These are phyloP conservation scores for Endocladia muricata DNA, from an alignment of 31 red algal genomes.

Conservation along the genomic window DNA sequence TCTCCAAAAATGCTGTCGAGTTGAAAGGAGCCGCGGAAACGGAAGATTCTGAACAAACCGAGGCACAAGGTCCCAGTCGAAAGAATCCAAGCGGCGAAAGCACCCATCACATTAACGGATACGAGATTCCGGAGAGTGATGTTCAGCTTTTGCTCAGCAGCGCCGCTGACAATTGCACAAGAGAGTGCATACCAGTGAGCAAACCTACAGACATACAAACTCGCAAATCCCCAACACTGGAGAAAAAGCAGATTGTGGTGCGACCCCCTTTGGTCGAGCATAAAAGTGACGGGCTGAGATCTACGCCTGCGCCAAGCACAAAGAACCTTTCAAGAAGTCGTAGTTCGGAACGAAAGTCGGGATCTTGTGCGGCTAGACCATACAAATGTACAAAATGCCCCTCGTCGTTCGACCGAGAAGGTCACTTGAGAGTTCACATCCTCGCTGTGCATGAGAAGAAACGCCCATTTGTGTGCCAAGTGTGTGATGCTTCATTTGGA, in stretches of 20 bases:
- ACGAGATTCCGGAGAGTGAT: slow-evolving; percentile 66
- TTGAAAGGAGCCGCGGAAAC: background rate
- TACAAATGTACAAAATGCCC: slow-evolving; percentile 68
- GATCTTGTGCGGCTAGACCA: slow-evolving; percentile 40
- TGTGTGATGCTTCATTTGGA: slow-evolving; percentile 78
- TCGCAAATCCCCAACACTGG: background rate
- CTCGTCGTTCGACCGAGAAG: slow-evolving; percentile 73
- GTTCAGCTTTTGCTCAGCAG: slow-evolving; percentile 68
- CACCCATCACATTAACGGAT: slow-evolving; percentile 54
- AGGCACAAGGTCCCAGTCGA: too few relatives aligned
- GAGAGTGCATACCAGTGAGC: slow-evolving; percentile 14
- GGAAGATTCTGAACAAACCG: background rate
- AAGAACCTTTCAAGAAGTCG: slow-evolving; percentile 8
- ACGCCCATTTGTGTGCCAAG: slow-evolving; percentile 76
- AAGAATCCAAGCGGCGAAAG: slow-evolving; percentile 11
- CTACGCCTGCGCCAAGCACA: background rate
- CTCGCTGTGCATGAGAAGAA: slow-evolving; percentile 81
- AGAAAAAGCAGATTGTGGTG: background rate
- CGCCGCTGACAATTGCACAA: slow-evolving; percentile 42
- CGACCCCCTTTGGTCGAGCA: too few relatives aligned
- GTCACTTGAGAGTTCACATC: slow-evolving; percentile 75
- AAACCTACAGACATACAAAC: background rate
- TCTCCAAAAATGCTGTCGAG: background rate
- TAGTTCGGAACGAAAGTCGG: slow-evolving; percentile 16
- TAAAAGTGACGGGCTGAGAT: background rate